phyloP scores from a whole-genome alignment of 495 filamentous ascomycete species.

The Tuber melanosporum region DNA sequence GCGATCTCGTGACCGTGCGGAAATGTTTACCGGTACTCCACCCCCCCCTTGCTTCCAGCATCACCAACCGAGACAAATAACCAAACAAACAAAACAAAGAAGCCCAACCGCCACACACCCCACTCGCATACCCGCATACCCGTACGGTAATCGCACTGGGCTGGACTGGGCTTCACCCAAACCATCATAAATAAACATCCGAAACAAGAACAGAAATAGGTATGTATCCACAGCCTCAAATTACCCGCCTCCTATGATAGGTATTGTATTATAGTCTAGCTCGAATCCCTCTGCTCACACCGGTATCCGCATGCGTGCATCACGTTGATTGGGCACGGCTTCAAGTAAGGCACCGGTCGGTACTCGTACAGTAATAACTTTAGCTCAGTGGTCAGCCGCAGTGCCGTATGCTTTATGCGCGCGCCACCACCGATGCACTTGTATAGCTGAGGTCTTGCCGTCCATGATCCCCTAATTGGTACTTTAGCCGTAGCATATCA shows the following conservation, averaged over 20 bases:
- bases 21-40: neutral
- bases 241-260: neutral
- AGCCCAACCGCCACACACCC: no score
- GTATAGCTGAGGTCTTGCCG: no score
- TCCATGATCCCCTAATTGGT: no score
- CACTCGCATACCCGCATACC: neutral
- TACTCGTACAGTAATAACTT: no score
- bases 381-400: neutral
- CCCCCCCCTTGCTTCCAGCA: neutral
- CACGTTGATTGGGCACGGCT: neutral
- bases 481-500: no score
- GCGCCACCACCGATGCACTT: neutral
- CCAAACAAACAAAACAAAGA: neutral
- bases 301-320: neutral
- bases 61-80: neutral
- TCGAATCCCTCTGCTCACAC: neutral
- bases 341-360: no score
- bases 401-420: neutral
- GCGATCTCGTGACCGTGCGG: neutral
- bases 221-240: constrained; percentile 10
- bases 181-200: neutral
- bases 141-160: no score
- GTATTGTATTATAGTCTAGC: neutral
- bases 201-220: neutral
- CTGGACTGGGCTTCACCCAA: neutral